Conservation (phyloP, 345 rosid species). For the Eucalyptus camaldulensis region DNA sequence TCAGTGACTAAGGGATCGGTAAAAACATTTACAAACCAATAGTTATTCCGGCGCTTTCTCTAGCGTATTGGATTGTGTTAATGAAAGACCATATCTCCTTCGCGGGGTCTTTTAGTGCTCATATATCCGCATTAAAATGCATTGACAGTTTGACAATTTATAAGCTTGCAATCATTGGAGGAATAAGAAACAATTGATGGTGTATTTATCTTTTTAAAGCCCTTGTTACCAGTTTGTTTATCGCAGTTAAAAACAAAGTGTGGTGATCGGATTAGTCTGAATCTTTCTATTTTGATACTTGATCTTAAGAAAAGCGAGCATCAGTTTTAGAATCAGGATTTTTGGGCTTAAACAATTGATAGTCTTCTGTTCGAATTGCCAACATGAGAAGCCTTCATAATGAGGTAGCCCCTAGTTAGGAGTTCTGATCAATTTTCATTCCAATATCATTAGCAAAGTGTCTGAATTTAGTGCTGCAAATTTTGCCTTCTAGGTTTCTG, state of each 20-base stretch:
- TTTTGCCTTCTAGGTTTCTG: constrained; percentile 32
- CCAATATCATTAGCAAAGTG: background rate
- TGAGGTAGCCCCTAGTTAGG: background rate
- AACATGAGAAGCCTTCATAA: background rate
- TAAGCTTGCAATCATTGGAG: background rate
- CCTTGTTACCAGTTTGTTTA: background rate
- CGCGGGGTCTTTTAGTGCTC: background rate
- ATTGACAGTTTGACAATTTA: background rate
- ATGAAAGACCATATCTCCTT: background rate
- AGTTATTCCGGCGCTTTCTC: background rate
- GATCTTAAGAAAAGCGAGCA: background rate
- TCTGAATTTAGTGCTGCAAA: background rate
- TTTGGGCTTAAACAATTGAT: background rate
- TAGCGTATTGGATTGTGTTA: background rate
- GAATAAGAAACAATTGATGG: background rate
- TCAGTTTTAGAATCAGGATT: background rate
- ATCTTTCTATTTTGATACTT: background rate
- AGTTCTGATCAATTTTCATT: background rate
- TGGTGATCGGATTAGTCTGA: background rate
- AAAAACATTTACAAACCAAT: background rate
- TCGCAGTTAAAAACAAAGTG: background rate
- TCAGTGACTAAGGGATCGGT: background rate
- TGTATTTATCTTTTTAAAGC: background rate
- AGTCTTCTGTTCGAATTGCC: background rate
- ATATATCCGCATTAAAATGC: background rate